Evolutionary conservation across 2,329 filamentous ascomycete genomes (phyloP), one percentile per base, ranked within the genome.

Genomic region (Knufia fluminis): DNA sequence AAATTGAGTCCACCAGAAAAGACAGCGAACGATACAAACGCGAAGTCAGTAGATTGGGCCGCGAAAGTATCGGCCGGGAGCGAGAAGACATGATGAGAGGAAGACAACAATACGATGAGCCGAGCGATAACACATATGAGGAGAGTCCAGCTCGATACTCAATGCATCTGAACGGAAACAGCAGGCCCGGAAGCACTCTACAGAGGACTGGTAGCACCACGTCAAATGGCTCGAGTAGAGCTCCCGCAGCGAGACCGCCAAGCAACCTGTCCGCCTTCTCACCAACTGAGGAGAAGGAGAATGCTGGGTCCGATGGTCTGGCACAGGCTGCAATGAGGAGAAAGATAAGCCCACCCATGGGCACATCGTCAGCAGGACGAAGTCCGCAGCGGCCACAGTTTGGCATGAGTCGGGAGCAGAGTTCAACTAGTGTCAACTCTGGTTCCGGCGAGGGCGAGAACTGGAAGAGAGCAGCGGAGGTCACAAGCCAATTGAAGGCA

Each of bases 401-500:
- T 41, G 54, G 66, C 62, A 48, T 62, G 62, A 47, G 62, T 56
- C 46, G 64, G 55, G 53, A 59, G 53, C 41, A 58, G 61, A 53
- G 66, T 60, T 49, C 52, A 20, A 28, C 46, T 40, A 54, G 49
- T 62, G 57, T 51, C 46, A 63, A 53, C 52, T 64, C 56, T 58
- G 67, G 59, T 40, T 65, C 68, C 14, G 78, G 82, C 41, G 81
- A 81, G 1, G 81, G 83, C 16, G 92, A 98, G 71, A 97, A 90
- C 65, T 98, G 92, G 92, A 94, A 90, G 71, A 77, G 92, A 59
- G 92, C 92, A 16, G 92, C 92, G 1, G 92, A 98, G 71, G 92
- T 98, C 51, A 98, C 92, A 48, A 96, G 90, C 68, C 92, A 96
- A 66, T 68, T 98, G 62, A 98, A 97, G 73, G 89, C 91, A 46